A percentile compares a stretch with the other conserved stretches of the same genome.
These are phyloP conservation scores for Coprinellus aureogranulatus DNA, from an alignment of 768 basidiomycete species.

Conservation along the genomic window DNA sequence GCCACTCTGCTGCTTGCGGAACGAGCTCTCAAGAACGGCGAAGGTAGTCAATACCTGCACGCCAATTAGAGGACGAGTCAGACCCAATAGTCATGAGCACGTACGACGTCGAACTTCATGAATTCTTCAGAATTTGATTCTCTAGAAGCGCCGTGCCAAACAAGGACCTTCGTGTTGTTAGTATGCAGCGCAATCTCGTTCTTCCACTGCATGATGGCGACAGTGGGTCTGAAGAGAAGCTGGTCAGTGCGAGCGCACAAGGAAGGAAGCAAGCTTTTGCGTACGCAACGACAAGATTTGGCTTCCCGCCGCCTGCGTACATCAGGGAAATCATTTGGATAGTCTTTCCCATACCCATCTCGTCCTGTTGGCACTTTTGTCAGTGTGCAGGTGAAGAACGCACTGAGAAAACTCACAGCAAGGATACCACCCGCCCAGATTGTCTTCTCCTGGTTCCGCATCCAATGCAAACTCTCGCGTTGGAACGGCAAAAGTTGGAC, in stretches of 20 bases:
- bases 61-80: not conserved
- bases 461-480: conserved; percentile 92
- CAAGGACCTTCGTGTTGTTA: conserved; percentile 74
- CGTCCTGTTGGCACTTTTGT: conserved; percentile 51
- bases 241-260: conserved; percentile 27
- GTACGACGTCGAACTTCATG: conserved; percentile 83
- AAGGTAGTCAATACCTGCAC: conserved; percentile 78
- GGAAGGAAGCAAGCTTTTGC: conserved; percentile 41
- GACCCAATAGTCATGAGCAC: conserved; percentile 19
- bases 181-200: conserved; percentile 91
- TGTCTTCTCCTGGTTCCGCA: conserved; percentile 87
- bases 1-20: conserved; percentile 89
- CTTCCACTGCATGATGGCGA: conserved; percentile 79
- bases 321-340: conserved; percentile 94
- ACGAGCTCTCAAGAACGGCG: conserved; percentile 84
- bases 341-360: conserved; percentile 96
- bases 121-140: conserved; percentile 66
- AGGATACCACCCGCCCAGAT: conserved; percentile 91
- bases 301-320: conserved; percentile 71
- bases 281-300: conserved; percentile 91
- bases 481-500: conserved; percentile 91
- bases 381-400: not conserved
- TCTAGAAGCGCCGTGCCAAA: conserved; percentile 89
- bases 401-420: conserved; percentile 40
- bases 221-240: conserved; percentile 44